Base-by-base conservation (phyloP, 2,329 filamentous ascomycete species). In the Fusarium chlamydosporum region DNA sequence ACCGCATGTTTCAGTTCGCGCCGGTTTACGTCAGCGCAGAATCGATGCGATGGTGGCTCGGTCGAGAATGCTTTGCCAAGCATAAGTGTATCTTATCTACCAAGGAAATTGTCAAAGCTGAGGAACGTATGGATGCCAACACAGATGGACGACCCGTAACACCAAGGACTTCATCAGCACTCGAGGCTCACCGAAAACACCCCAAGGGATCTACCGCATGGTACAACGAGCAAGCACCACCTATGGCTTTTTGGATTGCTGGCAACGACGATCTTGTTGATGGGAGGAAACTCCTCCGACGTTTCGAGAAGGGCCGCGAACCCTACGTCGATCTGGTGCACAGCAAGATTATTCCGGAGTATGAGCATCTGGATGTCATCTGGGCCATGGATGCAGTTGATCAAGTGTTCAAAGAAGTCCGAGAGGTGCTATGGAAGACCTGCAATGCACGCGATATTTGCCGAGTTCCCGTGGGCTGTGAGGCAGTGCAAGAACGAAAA, bases 21-120 rank as follows among this genome's bases (percentile, higher is more conserved):
- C 95, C 95, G 2, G 93, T 97, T 0, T 97, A 96, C 74, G 93
- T 97, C 51, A 93, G 90, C 72, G 88, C 93, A 1, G 94, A 97
- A 80, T 91, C 89, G 61, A 97, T 97, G 93, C 86, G 93, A 7
- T 98, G 95, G 95, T 97, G 95, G 95, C 85, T 97, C 1, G 95
- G 94, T 0, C 83, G 90, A 6, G 93, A 96, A 72, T 94, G 94
- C 71, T 97, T 97, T 74, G 83, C 84, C 3, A 78, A 78, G 72
- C 93, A 97, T 74, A 93, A 92, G 76, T 97, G 94, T 75, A 96
- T 97, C 52, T 82, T 97, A 8, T 86, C 92, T 1, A 97, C 94
- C 1, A 86, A 87, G 38, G 91, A 94, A 65, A 88, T 91, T 61
- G 85, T 87, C 57, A 82, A 79, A 41, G 84, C 86, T 10, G 90